Base-by-base conservation (phyloP, 352 stramenopile genomes). In the Globisporangium polare region DNA sequence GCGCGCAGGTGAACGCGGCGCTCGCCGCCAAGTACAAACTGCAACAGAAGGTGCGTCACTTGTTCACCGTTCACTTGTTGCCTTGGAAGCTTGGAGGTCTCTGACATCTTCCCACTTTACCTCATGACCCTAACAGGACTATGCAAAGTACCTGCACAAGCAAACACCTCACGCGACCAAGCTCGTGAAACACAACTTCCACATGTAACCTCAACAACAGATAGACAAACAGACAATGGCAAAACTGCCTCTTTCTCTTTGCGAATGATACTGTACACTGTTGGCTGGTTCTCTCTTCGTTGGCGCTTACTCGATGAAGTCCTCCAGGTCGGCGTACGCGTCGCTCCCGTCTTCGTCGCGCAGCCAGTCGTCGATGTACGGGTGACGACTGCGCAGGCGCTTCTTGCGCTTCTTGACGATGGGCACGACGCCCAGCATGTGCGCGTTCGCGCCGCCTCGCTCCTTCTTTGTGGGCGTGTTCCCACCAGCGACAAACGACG, bases 321-420 rank as follows among this genome's bases (percentile, higher is more conserved):
- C 82, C 65, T 91, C 82, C 20, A 91, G 63, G 57, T 91, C 82
- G 41, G 74, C 82, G 50, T 79, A 91, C 26, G 82, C 82, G 53
- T 91, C 82, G 29, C 68, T 74, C 13, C 82, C 82, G 41, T 84
- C 73, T 67, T 91, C 82, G 69, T 91, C 82, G 18, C 81, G 77
- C 8, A 91, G 69, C 45, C 80, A 91, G n/a, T 82, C 78, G 53
- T 91, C 82, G 45, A 91, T 91, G 58, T 82, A 83, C 33, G 80
- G 78, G 62, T 91, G 82, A 6, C 82, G 73, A 62, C 82, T 91
- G 39, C 78, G 77, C 27, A 91, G 61, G 0, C 74, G 75, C 58
- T 78, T 82, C 18, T 70, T 75, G 27, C 74, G 65, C 54, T 83
- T 86, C 22, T 74, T 72, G 26, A 87, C 72, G 26, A 89, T 80